These are phyloP conservation scores for Neurospora sp. DNA, from an alignment of 495 filamentous ascomycete species.

Conservation along the genomic window DNA sequence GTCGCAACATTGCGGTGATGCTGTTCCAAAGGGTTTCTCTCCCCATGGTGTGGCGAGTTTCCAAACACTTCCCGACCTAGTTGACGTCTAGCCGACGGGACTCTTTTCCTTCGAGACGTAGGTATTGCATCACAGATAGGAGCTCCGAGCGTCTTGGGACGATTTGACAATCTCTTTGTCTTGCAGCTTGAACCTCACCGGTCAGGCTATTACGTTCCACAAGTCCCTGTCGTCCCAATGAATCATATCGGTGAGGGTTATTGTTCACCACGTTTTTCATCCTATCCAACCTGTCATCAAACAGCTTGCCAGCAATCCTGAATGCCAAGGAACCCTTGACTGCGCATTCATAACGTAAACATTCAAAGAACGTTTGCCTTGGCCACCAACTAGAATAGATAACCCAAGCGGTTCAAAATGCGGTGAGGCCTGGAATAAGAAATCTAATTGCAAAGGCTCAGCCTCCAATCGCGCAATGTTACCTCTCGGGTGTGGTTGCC, in stretches of 20 bases:
- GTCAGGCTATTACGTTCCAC: not conserved
- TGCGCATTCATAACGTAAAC: not conserved
- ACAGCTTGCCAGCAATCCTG: not conserved
- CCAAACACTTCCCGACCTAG: not conserved
- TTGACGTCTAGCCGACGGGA: not conserved
- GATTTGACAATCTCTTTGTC: not conserved
- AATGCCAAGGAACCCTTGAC: not conserved
- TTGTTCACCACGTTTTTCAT: not conserved
- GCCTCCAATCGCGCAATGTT: not conserved
- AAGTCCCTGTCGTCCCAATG: not conserved
- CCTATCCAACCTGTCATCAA: not conserved
- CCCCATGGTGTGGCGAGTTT: not conserved
- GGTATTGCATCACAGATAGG: not conserved
- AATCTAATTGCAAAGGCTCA: not conserved
- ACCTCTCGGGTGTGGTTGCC: not conserved
- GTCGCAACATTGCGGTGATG: not conserved
- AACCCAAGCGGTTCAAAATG: not conserved
- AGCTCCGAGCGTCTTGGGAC: not conserved
- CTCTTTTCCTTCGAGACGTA: not conserved
- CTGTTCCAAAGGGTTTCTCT: not conserved
- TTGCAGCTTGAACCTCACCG: not conserved
- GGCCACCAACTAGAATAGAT: not conserved
- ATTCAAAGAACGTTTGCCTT: not conserved
- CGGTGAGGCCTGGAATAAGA: not conserved
- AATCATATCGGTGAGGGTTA: not conserved